Conservation (phyloP, 1,284 basidiomycete genomes). For the Hymenochaete sp. region DNA sequence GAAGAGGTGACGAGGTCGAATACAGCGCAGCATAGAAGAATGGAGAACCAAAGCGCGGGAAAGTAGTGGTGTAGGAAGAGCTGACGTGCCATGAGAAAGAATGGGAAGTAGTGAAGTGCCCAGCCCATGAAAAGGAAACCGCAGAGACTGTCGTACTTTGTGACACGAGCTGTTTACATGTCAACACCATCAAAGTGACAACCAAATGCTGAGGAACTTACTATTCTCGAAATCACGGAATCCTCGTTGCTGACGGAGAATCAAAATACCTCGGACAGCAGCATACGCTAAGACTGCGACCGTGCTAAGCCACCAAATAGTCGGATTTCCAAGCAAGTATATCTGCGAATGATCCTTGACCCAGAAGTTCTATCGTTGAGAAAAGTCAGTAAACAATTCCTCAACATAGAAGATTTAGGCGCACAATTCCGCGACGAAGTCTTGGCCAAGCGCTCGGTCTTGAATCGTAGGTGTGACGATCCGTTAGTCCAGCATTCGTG, state of each 20-base stretch:
- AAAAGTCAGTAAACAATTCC: neutral
- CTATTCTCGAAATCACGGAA: slow-evolving; percentile 87
- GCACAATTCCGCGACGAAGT: slow-evolving; percentile 85
- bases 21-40: slow-evolving; percentile 68
- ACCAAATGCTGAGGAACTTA: slow-evolving; percentile 33
- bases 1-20: slow-evolving; percentile 84
- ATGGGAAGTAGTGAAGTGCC: slow-evolving; percentile 92
- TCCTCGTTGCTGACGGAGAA: slow-evolving; percentile 86
- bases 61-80: slow-evolving; percentile 97
- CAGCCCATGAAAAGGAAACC: slow-evolving; percentile 92
- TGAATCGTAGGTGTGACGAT: slow-evolving; percentile 92
- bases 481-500: slow-evolving; percentile 94
- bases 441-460: slow-evolving; percentile 85
- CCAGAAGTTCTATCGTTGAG: slow-evolving; percentile 79
- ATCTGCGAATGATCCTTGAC: slow-evolving; percentile 93
- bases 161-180: slow-evolving; percentile 60
- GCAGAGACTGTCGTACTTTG: slow-evolving; percentile 87
- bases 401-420: slow-evolving; percentile 26
- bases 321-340: slow-evolving; percentile 90
- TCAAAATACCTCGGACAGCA: slow-evolving; percentile 63
- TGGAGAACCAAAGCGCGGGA: slow-evolving; percentile 90
- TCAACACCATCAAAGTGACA: slow-evolving; percentile 2
- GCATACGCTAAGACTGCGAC: slow-evolving; percentile 64
- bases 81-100: slow-evolving; percentile 94
- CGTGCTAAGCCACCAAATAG: slow-evolving; percentile 86